Evolutionary conservation across 495 filamentous ascomycete species (phyloP).

Genomic region (Podospora pseudopauciseta): DNA sequence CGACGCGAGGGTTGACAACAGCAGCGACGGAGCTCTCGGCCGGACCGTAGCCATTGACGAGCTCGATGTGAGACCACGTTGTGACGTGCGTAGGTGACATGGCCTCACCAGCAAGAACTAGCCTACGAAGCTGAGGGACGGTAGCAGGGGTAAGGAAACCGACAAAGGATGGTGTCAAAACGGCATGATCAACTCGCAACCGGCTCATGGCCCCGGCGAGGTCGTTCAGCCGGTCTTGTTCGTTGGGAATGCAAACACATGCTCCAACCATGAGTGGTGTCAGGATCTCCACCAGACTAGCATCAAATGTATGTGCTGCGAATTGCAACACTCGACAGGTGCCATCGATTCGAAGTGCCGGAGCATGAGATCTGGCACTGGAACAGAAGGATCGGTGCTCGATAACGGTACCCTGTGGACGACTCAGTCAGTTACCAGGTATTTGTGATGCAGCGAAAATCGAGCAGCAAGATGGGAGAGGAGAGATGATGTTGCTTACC

Average conservation of each 20-base stretch:
- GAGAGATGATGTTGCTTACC: background rate
- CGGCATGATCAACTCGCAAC: constrained; percentile 47
- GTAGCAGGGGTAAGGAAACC: constrained; percentile 37
- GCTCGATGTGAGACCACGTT: constrained; percentile 23
- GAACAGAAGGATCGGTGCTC: constrained; percentile 39
- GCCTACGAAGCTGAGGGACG: constrained; percentile 38
- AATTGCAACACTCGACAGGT: constrained; percentile 52
- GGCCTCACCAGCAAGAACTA: constrained; percentile 44
- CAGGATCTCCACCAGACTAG: constrained; percentile 53
- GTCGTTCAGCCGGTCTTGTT: constrained; percentile 29
- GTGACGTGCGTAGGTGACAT: constrained; percentile 18
- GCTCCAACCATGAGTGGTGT: constrained; percentile 47
- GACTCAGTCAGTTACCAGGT: background rate
- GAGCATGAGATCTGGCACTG: constrained; percentile 37
- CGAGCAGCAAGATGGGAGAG: background rate
- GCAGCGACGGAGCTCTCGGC: constrained; percentile 28
- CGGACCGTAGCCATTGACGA: constrained; percentile 37
- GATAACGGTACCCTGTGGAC: constrained; percentile 32
- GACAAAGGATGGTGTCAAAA: constrained; percentile 50
- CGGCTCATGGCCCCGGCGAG: constrained; percentile 33
- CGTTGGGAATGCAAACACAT: constrained; percentile 34
- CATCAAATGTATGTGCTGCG: constrained; percentile 59
- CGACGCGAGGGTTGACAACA: constrained; percentile 24
- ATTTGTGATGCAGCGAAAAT: background rate
- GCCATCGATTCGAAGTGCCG: constrained; percentile 35